These are phyloP conservation scores for Zoysia pacifica DNA, from an alignment of 176 grass and related monocot genomes.

Conservation along the genomic window DNA sequence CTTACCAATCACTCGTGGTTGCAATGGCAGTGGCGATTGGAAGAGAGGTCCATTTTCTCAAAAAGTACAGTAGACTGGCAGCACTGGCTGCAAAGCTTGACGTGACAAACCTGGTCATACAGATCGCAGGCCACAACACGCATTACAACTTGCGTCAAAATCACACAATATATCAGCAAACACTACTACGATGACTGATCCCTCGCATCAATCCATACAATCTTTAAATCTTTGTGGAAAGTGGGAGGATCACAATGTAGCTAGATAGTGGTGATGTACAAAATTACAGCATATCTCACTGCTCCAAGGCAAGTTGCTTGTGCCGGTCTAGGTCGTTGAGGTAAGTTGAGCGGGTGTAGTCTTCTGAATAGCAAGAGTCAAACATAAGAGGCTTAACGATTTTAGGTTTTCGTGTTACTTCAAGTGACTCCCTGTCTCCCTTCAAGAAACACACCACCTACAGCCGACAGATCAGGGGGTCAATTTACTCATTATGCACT, in stretches of 20 bases:
- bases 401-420: conserved; percentile 59
- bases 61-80: neutral
- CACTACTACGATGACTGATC: conserved; percentile 32
- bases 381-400: conserved; percentile 52
- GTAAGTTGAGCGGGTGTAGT: conserved; percentile 84
- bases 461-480: conserved; percentile 13
- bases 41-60: too few species aligned
- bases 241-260: conserved; percentile 42
- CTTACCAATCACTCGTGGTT: too few species aligned
- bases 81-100: neutral
- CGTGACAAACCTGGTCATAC: conserved; percentile 4
- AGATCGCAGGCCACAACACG: conserved; percentile 18
- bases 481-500: conserved; percentile 13
- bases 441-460: conserved; percentile 78
- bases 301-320: conserved; percentile 95
- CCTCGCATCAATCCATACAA: conserved; percentile 54
- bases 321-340: conserved; percentile 88
- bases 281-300: conserved; percentile 52
- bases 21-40: too few species aligned
- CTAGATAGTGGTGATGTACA: conserved; percentile 48
- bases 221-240: conserved; percentile 38
- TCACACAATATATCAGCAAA: conserved; percentile 47
- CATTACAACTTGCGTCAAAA: neutral
- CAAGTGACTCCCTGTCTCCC: conserved; percentile 56
- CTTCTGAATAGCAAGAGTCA: conserved; percentile 77